A percentile compares a stretch with the other conserved stretches of the same genome.
Conservation (phyloP, 257 asterid species). For the Nicotiana obtusifolia region DNA sequence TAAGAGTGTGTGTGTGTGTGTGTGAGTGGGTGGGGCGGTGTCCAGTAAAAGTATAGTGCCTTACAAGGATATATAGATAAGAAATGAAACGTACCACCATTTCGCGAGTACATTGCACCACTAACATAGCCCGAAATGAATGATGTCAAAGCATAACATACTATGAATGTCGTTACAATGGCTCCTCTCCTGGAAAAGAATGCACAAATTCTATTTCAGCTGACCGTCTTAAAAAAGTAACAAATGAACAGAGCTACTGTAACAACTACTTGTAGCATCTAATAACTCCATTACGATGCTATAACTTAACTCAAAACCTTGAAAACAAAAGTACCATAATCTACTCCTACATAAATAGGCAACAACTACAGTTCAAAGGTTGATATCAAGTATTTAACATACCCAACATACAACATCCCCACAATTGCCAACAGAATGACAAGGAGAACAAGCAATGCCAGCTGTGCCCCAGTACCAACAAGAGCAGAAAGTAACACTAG, state of each 20-base stretch:
- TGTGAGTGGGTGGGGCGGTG: not conserved
- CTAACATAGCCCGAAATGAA: constrained; percentile 60
- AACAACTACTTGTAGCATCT: not conserved
- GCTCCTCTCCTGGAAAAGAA: constrained; percentile 50
- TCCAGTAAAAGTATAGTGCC: not conserved
- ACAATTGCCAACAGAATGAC: constrained; percentile 50
- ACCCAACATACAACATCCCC: constrained; percentile 63
- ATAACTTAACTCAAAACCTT: not conserved
- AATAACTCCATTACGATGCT: not conserved
- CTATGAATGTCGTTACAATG: constrained; percentile 51
- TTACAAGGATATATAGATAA: not conserved
- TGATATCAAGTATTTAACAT: constrained; percentile 17
- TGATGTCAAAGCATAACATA: constrained; percentile 60
- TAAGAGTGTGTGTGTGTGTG: too few species aligned
- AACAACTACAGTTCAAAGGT: not conserved
- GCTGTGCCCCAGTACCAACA: constrained; percentile 59
- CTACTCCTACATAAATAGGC: constrained; percentile 1
- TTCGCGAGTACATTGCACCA: constrained; percentile 61
- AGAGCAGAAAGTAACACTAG: constrained; percentile 50
- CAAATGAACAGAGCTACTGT: not conserved
- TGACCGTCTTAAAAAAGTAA: not conserved
- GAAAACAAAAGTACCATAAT: not conserved
- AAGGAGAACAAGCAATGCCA: constrained; percentile 52
- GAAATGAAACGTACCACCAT: constrained; percentile 43
- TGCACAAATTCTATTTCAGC: not conserved